Base-by-base conservation (phyloP, 2,329 filamentous ascomycete species). In the Fusarium haematococcum region DNA sequence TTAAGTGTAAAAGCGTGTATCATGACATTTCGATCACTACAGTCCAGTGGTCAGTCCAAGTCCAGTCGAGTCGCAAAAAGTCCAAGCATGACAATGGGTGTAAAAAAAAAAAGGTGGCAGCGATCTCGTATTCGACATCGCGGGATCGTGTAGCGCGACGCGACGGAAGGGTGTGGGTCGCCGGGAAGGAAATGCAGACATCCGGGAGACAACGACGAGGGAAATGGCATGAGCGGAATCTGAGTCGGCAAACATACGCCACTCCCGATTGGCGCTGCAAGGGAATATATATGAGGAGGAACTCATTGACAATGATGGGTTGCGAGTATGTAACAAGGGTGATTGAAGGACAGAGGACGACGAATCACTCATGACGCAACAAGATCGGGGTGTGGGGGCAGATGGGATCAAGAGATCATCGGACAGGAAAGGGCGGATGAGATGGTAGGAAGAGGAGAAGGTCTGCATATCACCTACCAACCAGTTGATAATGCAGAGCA, bases 91-190 rank as follows among this genome's bases (percentile, higher is more conserved):
- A 58, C 67, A 67, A 48, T 64, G 60, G 62, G 45, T 35, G 54
- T 57, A 58, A 67, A 50, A 20, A 58, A 67, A 50, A 20, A 66
- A 65, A 59, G 68, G 59, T 65, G 64, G 32, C 50, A 52, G 57
- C 41, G 45, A 70, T 67, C 71, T 69, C 74, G 68, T 68, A 69
- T 66, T 77, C 75, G 54, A 68, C 66, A 62, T 61, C 70, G 70
- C 77, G 76, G 77, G 74, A 77, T 68, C 68, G 75, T 79, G 77
- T 78, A 78, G 76, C 77, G 77, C 76, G 77, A 78, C 75, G 77
- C 70, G 76, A 77, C 68, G 69, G 71, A 66, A 75, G 65, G 50
- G 50, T 54, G 75, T 78, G 77, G 77, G 75, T 74, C 77, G 59
- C 68, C 67, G 69, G 77, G 69, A 65, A 52, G 63, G 57, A 77